These are phyloP conservation scores for Trifolium repens DNA, from an alignment of 306 rosid genomes.

Conservation along the genomic window DNA sequence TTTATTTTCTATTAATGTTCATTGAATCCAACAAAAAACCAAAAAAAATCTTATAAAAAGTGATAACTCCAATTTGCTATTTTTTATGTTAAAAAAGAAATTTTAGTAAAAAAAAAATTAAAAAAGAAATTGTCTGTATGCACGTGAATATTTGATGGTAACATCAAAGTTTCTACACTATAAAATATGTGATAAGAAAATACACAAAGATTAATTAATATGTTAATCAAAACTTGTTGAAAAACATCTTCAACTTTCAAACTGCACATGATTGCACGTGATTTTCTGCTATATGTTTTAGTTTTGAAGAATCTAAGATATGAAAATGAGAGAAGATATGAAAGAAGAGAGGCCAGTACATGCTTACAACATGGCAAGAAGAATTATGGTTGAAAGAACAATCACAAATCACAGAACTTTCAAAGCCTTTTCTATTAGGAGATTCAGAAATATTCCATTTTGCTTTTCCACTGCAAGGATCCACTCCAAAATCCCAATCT, in stretches of 20 bases:
- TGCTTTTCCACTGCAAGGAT: constrained; percentile 79
- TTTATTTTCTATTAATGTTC: neutral
- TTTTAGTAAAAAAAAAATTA: neutral
- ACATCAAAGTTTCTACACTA: constrained; percentile 26
- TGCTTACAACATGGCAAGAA: constrained; percentile 80
- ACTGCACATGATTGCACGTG: constrained; percentile 46
- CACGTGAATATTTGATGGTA: constrained; percentile 34
- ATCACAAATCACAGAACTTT: constrained; percentile 62
- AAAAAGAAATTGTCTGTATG: neutral
- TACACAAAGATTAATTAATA: neutral
- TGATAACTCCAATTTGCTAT: neutral
- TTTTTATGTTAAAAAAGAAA: constrained; percentile 9
- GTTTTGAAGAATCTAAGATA: neutral
- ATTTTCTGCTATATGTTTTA: constrained; percentile 2
- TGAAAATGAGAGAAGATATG: neutral
- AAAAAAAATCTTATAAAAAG: neutral
- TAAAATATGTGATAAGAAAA: neutral
- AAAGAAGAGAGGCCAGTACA: constrained; percentile 46
- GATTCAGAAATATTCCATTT: constrained; percentile 55
- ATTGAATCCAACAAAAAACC: neutral
- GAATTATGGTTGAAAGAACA: constrained; percentile 68
- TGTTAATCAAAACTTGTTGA: constrained; percentile 5
- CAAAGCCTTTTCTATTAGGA: constrained; percentile 56
- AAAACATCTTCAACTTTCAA: neutral
- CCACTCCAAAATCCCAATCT: constrained; percentile 81